These are phyloP conservation scores for Ustilago curta DNA, from an alignment of 1,284 basidiomycete species.

Conservation along the genomic window DNA sequence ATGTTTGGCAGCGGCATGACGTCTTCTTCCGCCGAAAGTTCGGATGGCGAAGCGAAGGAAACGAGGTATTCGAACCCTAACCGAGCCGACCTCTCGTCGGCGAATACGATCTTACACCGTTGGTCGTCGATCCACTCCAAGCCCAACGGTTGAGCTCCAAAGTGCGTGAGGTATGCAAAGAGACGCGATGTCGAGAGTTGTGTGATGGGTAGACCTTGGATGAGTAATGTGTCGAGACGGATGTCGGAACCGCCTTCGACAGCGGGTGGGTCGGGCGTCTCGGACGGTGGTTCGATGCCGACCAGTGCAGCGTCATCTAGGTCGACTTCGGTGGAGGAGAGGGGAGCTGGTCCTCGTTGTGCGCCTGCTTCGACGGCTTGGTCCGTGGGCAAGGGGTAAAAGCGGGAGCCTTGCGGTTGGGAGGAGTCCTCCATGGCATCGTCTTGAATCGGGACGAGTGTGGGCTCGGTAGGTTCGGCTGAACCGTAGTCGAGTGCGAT, in stretches of 20 bases:
- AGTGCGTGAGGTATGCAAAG: slow-evolving; percentile 64
- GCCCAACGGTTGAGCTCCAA: slow-evolving; percentile 62
- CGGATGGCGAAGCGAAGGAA: not conserved
- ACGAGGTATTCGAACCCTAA: slow-evolving; percentile 58
- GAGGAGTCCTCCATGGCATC: slow-evolving; percentile 40
- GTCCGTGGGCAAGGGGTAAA: slow-evolving; percentile 55
- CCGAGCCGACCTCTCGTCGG: slow-evolving; percentile 49
- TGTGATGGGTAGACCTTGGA: slow-evolving; percentile 64
- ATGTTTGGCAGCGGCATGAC: slow-evolving; percentile 34
- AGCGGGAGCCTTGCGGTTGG: slow-evolving; percentile 15
- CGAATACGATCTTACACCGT: slow-evolving; percentile 65
- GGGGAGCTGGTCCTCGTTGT: slow-evolving; percentile 38
- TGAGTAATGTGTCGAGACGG: slow-evolving; percentile 58
- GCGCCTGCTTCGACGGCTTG: slow-evolving; percentile 55
- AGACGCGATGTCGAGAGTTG: slow-evolving; percentile 67
- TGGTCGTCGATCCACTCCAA: slow-evolving; percentile 68
- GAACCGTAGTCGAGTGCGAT: slow-evolving; percentile 43
- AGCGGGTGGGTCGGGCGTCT: slow-evolving; percentile 34
- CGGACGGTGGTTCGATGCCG: slow-evolving; percentile 22
- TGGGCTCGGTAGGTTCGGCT: slow-evolving; percentile 15
- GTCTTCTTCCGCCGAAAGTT: slow-evolving; percentile 13
- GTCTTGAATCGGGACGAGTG: slow-evolving; percentile 19
- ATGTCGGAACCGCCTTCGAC: slow-evolving; percentile 55
- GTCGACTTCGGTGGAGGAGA: slow-evolving; percentile 13
- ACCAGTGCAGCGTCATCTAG: slow-evolving; percentile 30